Evolutionary conservation across 108 stramenopile species (phyloP), one percentile per base, ranked within the genome.

Genomic region (Skeletonema grethae): DNA sequence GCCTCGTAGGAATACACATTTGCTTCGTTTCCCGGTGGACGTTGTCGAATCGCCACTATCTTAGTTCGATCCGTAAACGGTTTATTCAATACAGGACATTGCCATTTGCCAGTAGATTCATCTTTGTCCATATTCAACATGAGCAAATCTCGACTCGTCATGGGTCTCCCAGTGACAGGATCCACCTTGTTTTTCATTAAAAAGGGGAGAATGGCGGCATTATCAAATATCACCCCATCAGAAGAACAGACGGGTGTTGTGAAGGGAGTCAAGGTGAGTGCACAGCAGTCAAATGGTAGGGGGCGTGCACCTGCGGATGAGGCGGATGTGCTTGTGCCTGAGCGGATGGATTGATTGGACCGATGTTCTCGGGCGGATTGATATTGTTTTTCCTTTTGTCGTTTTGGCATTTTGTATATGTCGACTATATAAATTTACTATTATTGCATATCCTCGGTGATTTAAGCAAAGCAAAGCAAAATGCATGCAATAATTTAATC

Each of bases 71-170:
- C 86, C 5, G 73, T 80, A 73, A 98, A 98, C 15, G 88, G 77
- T 84, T 98, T 99, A 70, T 87, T 92, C 39, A 98, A 84, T n/a
- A 99, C 85, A 3, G 99, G 99, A 75, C 98, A 99, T 66, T 97
- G 95, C 96, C 97, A 97, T 34, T 87, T 69, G 28, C 95, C 95
- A 55, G 88, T 85, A 16, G 88, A 87, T 11, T 85, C 89, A 59
- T 97, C 96, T 60, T 84, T 83, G 43, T 92, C 88, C 87, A 97
- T 96, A 57, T 95, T 72, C 39, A 99, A 79, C 1, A 80, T 70
- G 2, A 97, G 78, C 8, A 98, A 70, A 72, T 97, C 96, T 57
- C 79, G 72, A 4, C 76, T 73, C 5, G 76, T 66, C 67, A 91
- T 65, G 0, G 85, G 70, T 16, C 67, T 57, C 0, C 96, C 96